phyloP scores from a whole-genome alignment of 345 rosid species.

The Nephelium lappaceum region DNA sequence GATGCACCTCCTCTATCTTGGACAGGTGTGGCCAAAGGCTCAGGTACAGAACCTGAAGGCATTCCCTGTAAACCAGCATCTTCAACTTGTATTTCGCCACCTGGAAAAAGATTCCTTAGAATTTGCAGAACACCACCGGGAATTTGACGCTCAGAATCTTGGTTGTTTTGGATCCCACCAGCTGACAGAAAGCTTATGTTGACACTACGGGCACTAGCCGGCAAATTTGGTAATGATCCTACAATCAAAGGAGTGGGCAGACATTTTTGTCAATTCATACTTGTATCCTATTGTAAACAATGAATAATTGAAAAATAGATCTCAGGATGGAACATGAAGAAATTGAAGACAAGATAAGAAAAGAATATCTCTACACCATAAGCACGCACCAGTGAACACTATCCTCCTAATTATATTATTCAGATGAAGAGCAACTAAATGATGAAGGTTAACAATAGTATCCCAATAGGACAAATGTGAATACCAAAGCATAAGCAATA shows the following conservation, averaged over 20 bases:
- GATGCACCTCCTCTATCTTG: slow-evolving; percentile 34
- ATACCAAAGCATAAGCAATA: not conserved
- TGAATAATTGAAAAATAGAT: not conserved
- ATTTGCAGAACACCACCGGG: slow-evolving; percentile 49
- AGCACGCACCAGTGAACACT: not conserved
- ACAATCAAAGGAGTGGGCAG: slow-evolving; percentile 12
- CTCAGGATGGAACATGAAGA: not conserved
- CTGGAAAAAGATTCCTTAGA: slow-evolving; percentile 56
- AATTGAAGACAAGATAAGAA: not conserved
- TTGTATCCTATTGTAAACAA: not conserved
- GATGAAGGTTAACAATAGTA: not conserved
- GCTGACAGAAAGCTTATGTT: slow-evolving; percentile 43
- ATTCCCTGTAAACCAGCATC: slow-evolving; percentile 37
- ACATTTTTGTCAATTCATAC: not conserved
- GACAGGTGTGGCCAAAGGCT: slow-evolving; percentile 19
- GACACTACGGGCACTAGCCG: slow-evolving; percentile 38
- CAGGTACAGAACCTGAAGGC: slow-evolving; percentile 33
- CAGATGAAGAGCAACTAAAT: not conserved
- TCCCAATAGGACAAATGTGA: not conserved
- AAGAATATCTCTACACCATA: not conserved
- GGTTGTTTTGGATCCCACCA: slow-evolving; percentile 43
- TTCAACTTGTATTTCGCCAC: slow-evolving; percentile 57
- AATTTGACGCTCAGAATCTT: slow-evolving; percentile 49
- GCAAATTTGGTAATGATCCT: slow-evolving; percentile 42
- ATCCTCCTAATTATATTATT: not conserved